Base-by-base conservation (phyloP, 2,329 filamentous ascomycete species). In the Fusarium phyllophilum region DNA sequence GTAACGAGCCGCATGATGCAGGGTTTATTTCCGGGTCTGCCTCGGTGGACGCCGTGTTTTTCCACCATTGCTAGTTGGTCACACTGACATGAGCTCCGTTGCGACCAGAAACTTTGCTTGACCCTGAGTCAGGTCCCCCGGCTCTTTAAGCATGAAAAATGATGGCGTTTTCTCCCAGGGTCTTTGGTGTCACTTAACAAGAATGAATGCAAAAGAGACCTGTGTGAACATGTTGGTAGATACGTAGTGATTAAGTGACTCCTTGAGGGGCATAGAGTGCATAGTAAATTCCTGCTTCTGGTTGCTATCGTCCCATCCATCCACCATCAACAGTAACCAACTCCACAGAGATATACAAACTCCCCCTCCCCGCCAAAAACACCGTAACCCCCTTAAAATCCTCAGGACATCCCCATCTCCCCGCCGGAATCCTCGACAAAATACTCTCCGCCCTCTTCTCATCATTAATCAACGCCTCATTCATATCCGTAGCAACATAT, bases 401-500 rank as follows among this genome's bases (percentile, higher is more conserved):
- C 24, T 96, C 94, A 0, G 94, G 92, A 20, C 81, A 86, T 0
- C 94, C 95, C 94, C 95, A 97, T 75, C 94, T 85, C 0, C 93
- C 94, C 1, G 93, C 94, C 0, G 95, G 95, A 77, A 97, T 97
- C 62, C 94, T 86, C 45, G 90, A 90, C 78, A 93, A 87, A 75
- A 97, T 97, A 78, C 92, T 92, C 74, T 86, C 89, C 66, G 93
- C 87, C 41, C 94, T 85, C 75, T 88, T 89, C 76, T 88, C 82
- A 81, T 97, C 91, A 59, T 91, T 89, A 49, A 97, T 89, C 79
- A 97, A 82, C 5, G 94, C 95, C 74, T 87, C 88, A 81, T 97
- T 97, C 95, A 97, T 97, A 68, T 97, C 95, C 18, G 95, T 97
- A 54, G 89, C 93, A 75, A 97, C 93, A 82, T 97, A 97, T 0